Base-by-base conservation (phyloP, 257 asterid species). In the Ligustrum vulgare region DNA sequence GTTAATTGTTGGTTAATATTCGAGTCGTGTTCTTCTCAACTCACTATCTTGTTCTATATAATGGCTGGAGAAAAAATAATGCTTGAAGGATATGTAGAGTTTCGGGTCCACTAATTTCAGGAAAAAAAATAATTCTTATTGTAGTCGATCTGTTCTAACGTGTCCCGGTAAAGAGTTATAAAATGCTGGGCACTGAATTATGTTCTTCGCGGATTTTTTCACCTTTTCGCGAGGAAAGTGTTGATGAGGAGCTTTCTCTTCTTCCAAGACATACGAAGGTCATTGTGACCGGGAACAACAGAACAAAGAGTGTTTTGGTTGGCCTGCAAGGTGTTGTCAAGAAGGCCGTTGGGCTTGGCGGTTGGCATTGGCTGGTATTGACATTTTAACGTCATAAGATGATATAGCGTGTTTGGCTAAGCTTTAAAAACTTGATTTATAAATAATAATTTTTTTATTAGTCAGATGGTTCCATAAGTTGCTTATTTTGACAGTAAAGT, bases 281-380 rank as follows among this genome's bases (percentile, higher is more conserved):
- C 77, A 77, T 94, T 72, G 98, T 94, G 78, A 94, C 96, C 0
- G 98, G 98, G 70, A 94, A 94, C 86, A 94, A 92, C 86, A 86
- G 97, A 83, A 94, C 97, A 28, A 94, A 94, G 86, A 92, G 97
- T 74, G 96, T 94, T 78, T 86, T 94, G 87, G 96, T 94, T 34
- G 98, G 98, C 22, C 83, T 94, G 84, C 97, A 92, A 87, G 98
- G 98, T 34, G 94, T 92, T 58, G 98, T 94, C 79, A 94, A 94
- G 94, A 94, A 94, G 79, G 97, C 98, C 78, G 97, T 94, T 82
- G 98, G 97, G 15, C 97, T 94, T 82, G 98, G 98, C 71, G 97
- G 97, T 75, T 90, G 98, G 98, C 98, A 94, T 87, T 94, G 98
- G 98, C 94, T 94, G 97, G 97, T 91, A 89, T 69, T 51, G n/a